A percentile compares a stretch with the other conserved stretches of the same genome.
phyloP scores from a whole-genome alignment of 2,329 filamentous ascomycete genomes.

The Ampelomyces quisqualis region DNA sequence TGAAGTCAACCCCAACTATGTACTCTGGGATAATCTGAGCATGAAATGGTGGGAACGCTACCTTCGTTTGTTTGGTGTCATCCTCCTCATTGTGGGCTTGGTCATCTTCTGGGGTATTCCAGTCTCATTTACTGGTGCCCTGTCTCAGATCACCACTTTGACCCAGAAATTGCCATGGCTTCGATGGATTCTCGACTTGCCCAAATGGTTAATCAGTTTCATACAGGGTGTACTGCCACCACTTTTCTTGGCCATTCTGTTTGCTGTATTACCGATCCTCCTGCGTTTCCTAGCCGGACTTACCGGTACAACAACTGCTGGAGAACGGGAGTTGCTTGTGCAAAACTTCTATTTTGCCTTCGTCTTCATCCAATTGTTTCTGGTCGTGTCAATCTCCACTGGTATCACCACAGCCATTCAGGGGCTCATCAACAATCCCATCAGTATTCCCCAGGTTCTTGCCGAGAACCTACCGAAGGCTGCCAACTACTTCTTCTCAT shows the following conservation, averaged over 20 bases:
- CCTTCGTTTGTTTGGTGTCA: slow-evolving; percentile 66
- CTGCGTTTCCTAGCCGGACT: slow-evolving; percentile 70
- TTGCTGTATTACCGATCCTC: slow-evolving; percentile 78
- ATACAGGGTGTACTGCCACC: slow-evolving; percentile 87
- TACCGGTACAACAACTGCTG: slow-evolving; percentile 80
- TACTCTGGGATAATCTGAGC: slow-evolving; percentile 97
- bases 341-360: slow-evolving; percentile 93
- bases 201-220: slow-evolving; percentile 62
- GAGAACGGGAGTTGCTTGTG: slow-evolving; percentile 76
- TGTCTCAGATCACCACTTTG: slow-evolving; percentile 75
- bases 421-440: slow-evolving; percentile 64
- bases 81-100: slow-evolving; percentile 69
- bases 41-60: slow-evolving; percentile 93
- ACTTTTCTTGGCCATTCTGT: slow-evolving; percentile 70
- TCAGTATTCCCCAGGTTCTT: slow-evolving; percentile 68
- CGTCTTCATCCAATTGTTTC: slow-evolving; percentile 90
- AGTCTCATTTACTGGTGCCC: slow-evolving; percentile 79
- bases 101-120: slow-evolving; percentile 88
- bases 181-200: slow-evolving; percentile 64
- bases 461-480: slow-evolving; percentile 80
- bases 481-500: slow-evolving; percentile 97
- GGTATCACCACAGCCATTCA: slow-evolving; percentile 68
- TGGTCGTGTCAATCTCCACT: slow-evolving; percentile 84
- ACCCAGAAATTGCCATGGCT: slow-evolving; percentile 69
- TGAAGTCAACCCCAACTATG: slow-evolving; percentile 91